Evolutionary conservation across 2,329 filamentous ascomycete species (phyloP), one percentile per base, ranked within the genome.

Genomic region (Coniosporium tulheliwenetii): DNA sequence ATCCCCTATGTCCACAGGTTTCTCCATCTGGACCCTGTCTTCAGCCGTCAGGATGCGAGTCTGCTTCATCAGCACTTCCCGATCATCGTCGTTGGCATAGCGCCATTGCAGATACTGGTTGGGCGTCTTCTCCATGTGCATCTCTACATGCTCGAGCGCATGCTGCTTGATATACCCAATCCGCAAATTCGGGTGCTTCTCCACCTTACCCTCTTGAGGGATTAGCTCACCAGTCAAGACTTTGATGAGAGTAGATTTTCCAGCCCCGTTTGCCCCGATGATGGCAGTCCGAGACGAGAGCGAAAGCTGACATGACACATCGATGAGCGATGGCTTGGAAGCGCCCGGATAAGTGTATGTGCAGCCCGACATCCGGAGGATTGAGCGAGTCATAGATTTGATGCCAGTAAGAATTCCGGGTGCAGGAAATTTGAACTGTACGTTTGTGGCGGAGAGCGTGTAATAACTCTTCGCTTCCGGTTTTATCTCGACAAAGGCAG

Each of bases 121-220:
- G 34, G 91, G 91, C 0, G 91, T 98, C 76, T 98, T 98, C 65
- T 98, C 91, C 51, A 96, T 70, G 58, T 98, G 91, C 89, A 95
- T 94, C 66, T 98, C 89, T 10, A 98, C 91, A 75, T 98, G 91
- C 71, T 98, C 91, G 10, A 98, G 73, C 36, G 91, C 91, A 63
- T 98, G 91, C 69, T 98, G 91, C 70, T 96, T 96, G 69, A 98
- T 96, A 70, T 98, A 98, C 41, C 91, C 91, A 53, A 98, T 95
- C 71, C 91, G 87, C 56, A 98, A 67, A 62, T 98, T 98, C 50
- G 91, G 91, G 61, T 98, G 91, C 71, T 96, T 96, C 71, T 96
- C 87, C 16, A 98, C 91, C 58, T 79, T 85, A 47, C 91, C 91
- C 14, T 65, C 64, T 46, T 81, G 81, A 12, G 85, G 91, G 49